Evolutionary conservation across 2,329 filamentous ascomycete species (phyloP).

Genomic region (Fusarium palustre): DNA sequence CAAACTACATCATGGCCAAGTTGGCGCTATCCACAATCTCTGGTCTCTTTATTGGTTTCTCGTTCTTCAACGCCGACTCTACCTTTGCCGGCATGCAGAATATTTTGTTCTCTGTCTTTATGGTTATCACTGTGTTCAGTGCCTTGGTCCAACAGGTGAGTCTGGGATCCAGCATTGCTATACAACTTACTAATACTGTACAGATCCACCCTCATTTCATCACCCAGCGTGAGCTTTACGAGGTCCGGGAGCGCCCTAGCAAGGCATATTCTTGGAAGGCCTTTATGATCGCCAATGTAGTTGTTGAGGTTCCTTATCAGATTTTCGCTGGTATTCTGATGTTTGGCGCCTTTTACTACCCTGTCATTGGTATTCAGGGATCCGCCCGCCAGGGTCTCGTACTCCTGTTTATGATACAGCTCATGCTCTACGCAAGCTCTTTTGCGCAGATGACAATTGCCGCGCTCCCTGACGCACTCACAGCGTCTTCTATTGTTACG

Average conservation of each 20-base stretch:
- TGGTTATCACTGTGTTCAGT: conserved; percentile 80
- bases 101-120: conserved; percentile 80
- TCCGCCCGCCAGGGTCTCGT: conserved; percentile 72
- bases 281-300: conserved; percentile 77
- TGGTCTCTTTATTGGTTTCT: conserved; percentile 80
- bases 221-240: conserved; percentile 78
- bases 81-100: conserved; percentile 78
- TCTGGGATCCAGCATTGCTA: conserved; percentile 50
- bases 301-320: conserved; percentile 80
- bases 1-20: conserved; percentile 82
- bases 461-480: conserved; percentile 70
- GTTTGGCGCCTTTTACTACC: conserved; percentile 77
- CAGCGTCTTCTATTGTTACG: conserved; percentile 67
- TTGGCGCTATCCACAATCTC: conserved; percentile 68
- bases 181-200: not conserved
- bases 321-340: conserved; percentile 71
- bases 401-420: conserved; percentile 71
- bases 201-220: conserved; percentile 81
- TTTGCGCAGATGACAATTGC: conserved; percentile 81
- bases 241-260: conserved; percentile 79
- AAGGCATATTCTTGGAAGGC: conserved; percentile 81
- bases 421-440: conserved; percentile 77
- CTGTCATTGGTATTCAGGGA: conserved; percentile 62
- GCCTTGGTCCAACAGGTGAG: conserved; percentile 71
- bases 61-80: conserved; percentile 68